Evolutionary conservation across 2,329 filamentous ascomycete genomes (phyloP), one percentile per base, ranked within the genome.

Genomic region (Ambrosiella cleistominuta): DNA sequence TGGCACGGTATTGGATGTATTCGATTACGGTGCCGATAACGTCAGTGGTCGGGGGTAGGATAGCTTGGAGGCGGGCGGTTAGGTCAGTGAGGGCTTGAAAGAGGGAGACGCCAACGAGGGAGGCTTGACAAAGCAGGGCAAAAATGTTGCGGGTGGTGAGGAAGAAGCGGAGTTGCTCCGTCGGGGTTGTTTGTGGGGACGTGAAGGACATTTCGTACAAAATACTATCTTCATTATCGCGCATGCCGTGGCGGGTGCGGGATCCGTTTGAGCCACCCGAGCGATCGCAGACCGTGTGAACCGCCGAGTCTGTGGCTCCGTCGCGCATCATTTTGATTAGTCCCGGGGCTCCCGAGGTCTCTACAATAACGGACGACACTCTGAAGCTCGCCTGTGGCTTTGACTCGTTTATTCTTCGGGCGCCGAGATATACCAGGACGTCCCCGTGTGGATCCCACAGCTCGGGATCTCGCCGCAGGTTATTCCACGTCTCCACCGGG

Each of bases 71-170:
- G 1, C 83, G 76, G 7, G 74, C 69, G 44, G 81, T 79, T 0
- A 87, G 69, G 63, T 85, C 83, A 0, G 71, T 71, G 4, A 87
- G 69, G 40, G 82, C 80, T 63, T 85, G 80, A 62, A 76, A 77
- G 0, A 86, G 66, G 3, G 82, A 81, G 1, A 79, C 64, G 0
- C 83, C 83, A 1, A 86, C 82, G 0, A 86, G 71, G 0, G 82
- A 82, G 19, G 79, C 78, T 56, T 79, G 75, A 63, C 80, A 82
- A 1, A 86, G 67, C 39, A 86, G 68, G 0, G 82, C 83, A 63
- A 87, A 80, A 50, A 86, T 77, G 64, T 86, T 87, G 17, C 83
- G 77, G 0, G 82, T 83, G 0, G 83, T 82, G 52, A 86, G 74
- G 62, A 82, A 79, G 62, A 84, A 74, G 0, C 79, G 72, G 1